Percentiles rank a stretch among this genome's conserved stretches.
These are phyloP conservation scores for Leccinum subrobustum DNA, from an alignment of 1,284 basidiomycete genomes.

Conservation along the genomic window DNA sequence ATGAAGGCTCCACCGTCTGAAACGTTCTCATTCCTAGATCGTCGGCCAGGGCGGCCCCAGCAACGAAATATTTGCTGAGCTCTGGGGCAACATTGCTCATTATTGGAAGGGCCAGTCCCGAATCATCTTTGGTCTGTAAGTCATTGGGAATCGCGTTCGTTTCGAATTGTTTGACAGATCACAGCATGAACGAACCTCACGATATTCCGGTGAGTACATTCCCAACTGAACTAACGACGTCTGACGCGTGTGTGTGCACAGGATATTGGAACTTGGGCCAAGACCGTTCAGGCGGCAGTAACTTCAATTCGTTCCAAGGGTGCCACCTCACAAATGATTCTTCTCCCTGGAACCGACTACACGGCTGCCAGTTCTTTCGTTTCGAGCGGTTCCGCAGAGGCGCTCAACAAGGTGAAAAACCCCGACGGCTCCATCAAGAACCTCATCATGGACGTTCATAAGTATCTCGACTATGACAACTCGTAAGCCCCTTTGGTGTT, in stretches of 20 bases:
- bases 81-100: conserved; percentile 54
- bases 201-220: conserved; percentile 35
- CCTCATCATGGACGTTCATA: conserved; percentile 63
- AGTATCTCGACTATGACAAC: conserved; percentile 61
- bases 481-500: conserved; percentile 34
- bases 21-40: conserved; percentile 34
- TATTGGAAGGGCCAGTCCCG: conserved; percentile 49
- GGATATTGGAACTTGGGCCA: conserved; percentile 38
- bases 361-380: conserved; percentile 51
- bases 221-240: conserved; percentile 27
- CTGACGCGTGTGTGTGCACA: conserved; percentile 17
- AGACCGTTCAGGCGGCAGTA: conserved; percentile 48
- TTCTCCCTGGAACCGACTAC: conserved; percentile 55
- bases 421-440: conserved; percentile 47
- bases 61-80: conserved; percentile 50
- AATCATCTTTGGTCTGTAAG: conserved; percentile 55
- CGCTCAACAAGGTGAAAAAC: conserved; percentile 51
- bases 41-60: conserved; percentile 62
- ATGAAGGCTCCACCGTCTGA: neutral
- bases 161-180: neutral
- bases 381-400: conserved; percentile 53
- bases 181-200: conserved; percentile 58
- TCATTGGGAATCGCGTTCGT: conserved; percentile 1
- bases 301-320: conserved; percentile 50
- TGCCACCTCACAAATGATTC: conserved; percentile 50